Conservation (phyloP, 306 rosid genomes). For the Castanea sativa region DNA sequence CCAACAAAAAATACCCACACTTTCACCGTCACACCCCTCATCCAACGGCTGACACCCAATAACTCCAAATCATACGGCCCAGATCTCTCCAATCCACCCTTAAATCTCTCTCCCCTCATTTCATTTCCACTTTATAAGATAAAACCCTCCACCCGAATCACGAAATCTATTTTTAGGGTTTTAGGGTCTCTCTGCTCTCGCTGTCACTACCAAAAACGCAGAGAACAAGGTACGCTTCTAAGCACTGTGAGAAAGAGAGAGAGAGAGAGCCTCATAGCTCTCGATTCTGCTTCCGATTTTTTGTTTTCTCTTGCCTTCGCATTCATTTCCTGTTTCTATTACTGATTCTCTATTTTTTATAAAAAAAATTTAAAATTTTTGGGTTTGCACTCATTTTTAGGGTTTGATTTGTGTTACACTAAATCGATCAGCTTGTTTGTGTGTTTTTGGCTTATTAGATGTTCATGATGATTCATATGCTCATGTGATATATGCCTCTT, state of each 20-base stretch:
- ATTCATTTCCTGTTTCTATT: background rate
- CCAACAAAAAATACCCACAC: background rate
- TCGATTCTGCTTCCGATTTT: background rate
- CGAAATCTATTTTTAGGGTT: constrained; percentile 48
- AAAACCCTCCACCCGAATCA: constrained; percentile 33
- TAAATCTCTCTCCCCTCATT: background rate
- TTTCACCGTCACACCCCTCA: background rate
- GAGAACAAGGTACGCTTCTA: constrained; percentile 28
- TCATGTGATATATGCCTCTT: background rate
- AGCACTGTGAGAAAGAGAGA: too few species aligned
- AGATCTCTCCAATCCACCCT: background rate
- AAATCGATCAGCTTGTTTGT: background rate
- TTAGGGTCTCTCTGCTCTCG: constrained; percentile 15
- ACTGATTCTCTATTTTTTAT: background rate
- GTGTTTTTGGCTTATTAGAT: background rate
- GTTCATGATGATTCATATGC: background rate
- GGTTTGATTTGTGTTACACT: background rate
- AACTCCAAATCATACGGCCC: constrained; percentile 4
- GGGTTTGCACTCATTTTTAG: background rate
- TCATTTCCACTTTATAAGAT: constrained; percentile 25
- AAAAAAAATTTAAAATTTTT: background rate
- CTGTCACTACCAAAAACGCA: background rate
- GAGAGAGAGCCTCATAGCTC: background rate
- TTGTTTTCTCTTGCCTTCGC: background rate
- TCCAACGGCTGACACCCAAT: constrained; percentile 19